Percentiles rank a stretch among this genome's conserved stretches.
These are phyloP conservation scores for Leishmania amazonensis DNA, from an alignment of 208 protist species.

Conservation along the genomic window DNA sequence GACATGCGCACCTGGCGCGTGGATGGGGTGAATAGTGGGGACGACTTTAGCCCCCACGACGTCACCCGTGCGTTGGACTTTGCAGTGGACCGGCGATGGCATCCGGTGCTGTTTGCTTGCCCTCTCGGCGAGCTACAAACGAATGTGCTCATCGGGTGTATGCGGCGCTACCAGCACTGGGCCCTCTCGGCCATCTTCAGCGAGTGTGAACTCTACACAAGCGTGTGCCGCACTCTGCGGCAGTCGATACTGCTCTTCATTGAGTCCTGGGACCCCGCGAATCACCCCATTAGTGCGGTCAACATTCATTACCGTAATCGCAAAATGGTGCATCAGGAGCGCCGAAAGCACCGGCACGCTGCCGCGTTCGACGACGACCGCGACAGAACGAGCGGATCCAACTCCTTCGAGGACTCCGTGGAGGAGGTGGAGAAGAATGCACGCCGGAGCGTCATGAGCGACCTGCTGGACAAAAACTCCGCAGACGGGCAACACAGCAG, in stretches of 20 bases:
- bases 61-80: conserved; percentile 79
- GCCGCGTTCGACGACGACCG: not conserved
- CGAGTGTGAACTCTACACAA: conserved; percentile 86
- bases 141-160: conserved; percentile 84
- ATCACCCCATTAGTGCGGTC: conserved; percentile 56
- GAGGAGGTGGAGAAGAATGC: not conserved
- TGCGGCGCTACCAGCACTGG: conserved; percentile 87
- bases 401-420: conserved; percentile 10
- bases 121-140: conserved; percentile 89
- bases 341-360: conserved; percentile 8
- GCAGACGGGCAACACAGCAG: conserved; percentile 1
- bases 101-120: conserved; percentile 91
- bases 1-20: conserved; percentile 67
- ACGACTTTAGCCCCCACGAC: conserved; percentile 76
- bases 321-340: conserved; percentile 28
- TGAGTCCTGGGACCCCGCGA: conserved; percentile 59
- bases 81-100: conserved; percentile 73
- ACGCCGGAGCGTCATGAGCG: conserved; percentile 1
- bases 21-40: conserved; percentile 47
- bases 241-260: conserved; percentile 70
- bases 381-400: not conserved
- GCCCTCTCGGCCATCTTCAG: conserved; percentile 68
- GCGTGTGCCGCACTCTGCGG: conserved; percentile 41
- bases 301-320: conserved; percentile 33
- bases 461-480: conserved; percentile 7